Evolutionary conservation across 345 rosid genomes (phyloP), one percentile per base, ranked within the genome.

Genomic region (Salix arbutifolia): DNA sequence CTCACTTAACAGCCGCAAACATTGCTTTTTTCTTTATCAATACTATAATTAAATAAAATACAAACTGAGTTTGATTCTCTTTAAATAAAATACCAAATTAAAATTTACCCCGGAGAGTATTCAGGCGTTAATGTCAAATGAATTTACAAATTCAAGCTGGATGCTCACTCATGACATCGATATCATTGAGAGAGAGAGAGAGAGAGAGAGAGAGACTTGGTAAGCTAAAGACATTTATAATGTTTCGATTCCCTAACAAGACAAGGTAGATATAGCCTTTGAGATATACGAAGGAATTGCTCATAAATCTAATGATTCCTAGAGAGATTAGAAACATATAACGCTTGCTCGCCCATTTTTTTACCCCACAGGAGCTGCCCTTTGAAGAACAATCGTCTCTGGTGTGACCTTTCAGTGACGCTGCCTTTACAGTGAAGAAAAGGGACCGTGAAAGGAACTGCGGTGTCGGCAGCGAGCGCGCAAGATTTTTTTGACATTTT

Each of bases 201-300:
- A 33, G 35, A 31, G 37, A 33, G 65, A 65, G 65, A 23, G 38
- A 44, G 69, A 62, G 64, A 33, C 13, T 5, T 28, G 26, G 1
- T 2, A 60, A 37, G 53, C 17, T 16, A 68, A 38, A 72, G 44
- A 37, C 42, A 33, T n/a, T 13, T 50, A 37, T 56, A 8, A 2
- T 33, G 67, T 70, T 66, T 76, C 13, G 62, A 71, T 77, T 53
- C 60, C 6, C 40, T 70, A 77, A 74, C 65, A 74, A 78, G 85
- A 86, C 84, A 80, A 86, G 70, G 44, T 71, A 23, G 42, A 60
- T 37, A 33, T 71, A 48, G 11, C 28, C 37, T 28, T 30, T 4
- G 7, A 19, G 38, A 40, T 33, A n/a, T 52, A 74, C 58, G 52
- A 84, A 73, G 70, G 25, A 30, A 67, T 71, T 64, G 44, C 52